Conservation (phyloP, 176 grass and related monocot species). For the Microstegium vimineum region DNA sequence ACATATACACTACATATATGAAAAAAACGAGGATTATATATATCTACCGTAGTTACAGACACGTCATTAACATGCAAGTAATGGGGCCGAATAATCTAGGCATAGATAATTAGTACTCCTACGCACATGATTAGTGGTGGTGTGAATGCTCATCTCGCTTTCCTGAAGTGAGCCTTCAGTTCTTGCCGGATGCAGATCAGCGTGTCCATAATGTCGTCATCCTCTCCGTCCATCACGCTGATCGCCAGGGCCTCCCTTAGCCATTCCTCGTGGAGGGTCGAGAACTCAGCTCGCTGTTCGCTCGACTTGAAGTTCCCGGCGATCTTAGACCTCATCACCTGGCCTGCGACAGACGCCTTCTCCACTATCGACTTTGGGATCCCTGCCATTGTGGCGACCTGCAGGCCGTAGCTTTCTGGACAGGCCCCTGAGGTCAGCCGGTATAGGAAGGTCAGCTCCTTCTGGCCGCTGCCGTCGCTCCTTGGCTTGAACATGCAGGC, state of each 20-base stretch:
- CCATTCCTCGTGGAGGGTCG: constrained; percentile 90
- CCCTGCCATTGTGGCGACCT: constrained; percentile 83
- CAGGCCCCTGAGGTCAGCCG: constrained; percentile 62
- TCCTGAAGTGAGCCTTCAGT: constrained; percentile 55
- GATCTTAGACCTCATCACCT: constrained; percentile 67
- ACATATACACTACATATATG: neutral
- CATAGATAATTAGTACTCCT: constrained; percentile 13
- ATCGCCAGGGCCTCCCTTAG: constrained; percentile 45
- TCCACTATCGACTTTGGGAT: constrained; percentile 59
- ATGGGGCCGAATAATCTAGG: neutral
- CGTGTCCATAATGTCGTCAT: constrained; percentile 73
- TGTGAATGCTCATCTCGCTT: neutral
- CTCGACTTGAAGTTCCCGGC: constrained; percentile 66
- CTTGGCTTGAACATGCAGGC: constrained; percentile 62
- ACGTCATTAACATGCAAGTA: neutral
- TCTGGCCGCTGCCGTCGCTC: constrained; percentile 12
- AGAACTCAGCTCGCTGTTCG: constrained; percentile 65
- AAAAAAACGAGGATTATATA: neutral
- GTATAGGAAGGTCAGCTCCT: constrained; percentile 83
- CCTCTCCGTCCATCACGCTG: constrained; percentile 20
- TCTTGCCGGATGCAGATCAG: constrained; percentile 70
- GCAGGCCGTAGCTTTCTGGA: constrained; percentile 86
- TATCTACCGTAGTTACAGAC: neutral
- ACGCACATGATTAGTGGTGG: neutral
- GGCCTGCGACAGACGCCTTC: constrained; percentile 40